Evolutionary conservation across 2,329 filamentous ascomycete genomes (phyloP).

Genomic region (Pseudogymnoascus sp.): DNA sequence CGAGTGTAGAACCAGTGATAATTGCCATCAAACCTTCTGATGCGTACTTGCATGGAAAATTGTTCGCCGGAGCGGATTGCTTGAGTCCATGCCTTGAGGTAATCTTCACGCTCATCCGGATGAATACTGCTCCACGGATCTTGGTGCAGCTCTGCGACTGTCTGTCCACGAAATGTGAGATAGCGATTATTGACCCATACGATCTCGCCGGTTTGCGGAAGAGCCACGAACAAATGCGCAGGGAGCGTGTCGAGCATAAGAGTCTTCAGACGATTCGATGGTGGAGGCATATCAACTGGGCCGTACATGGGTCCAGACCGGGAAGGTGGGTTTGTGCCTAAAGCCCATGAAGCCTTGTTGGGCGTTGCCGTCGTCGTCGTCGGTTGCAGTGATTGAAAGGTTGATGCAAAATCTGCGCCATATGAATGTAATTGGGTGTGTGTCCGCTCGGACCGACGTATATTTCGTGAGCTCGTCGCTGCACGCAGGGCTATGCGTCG

Average conservation of each 20-base stretch:
- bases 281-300: slow-evolving; percentile 66
- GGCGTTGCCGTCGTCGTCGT: slow-evolving; percentile 37
- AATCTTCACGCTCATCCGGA: slow-evolving; percentile 69
- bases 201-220: slow-evolving; percentile 76
- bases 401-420: slow-evolving; percentile 71
- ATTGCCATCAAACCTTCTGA: slow-evolving; percentile 77
- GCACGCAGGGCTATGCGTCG: slow-evolving; percentile 21
- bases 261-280: slow-evolving; percentile 68
- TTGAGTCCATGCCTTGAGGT: slow-evolving; percentile 74
- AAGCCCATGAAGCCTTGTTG: slow-evolving; percentile 30
- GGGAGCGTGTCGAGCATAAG: slow-evolving; percentile 88
- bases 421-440: slow-evolving; percentile 75
- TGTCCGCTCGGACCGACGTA: slow-evolving; percentile 16
- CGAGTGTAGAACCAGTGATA: slow-evolving; percentile 96
- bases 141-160: slow-evolving; percentile 68
- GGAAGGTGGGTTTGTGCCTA: slow-evolving; percentile 28
- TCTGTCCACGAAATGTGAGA: slow-evolving; percentile 80
- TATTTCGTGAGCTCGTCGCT: slow-evolving; percentile 17
- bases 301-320: slow-evolving; percentile 36
- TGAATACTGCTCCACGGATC: slow-evolving; percentile 91
- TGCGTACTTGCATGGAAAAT: slow-evolving; percentile 79
- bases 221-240: slow-evolving; percentile 86
- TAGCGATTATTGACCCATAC: slow-evolving; percentile 97
- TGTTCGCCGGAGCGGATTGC: slow-evolving; percentile 83
- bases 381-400: slow-evolving; percentile 66